phyloP scores from a whole-genome alignment of 768 basidiomycete species.

The Leucogyrophana mollusca region DNA sequence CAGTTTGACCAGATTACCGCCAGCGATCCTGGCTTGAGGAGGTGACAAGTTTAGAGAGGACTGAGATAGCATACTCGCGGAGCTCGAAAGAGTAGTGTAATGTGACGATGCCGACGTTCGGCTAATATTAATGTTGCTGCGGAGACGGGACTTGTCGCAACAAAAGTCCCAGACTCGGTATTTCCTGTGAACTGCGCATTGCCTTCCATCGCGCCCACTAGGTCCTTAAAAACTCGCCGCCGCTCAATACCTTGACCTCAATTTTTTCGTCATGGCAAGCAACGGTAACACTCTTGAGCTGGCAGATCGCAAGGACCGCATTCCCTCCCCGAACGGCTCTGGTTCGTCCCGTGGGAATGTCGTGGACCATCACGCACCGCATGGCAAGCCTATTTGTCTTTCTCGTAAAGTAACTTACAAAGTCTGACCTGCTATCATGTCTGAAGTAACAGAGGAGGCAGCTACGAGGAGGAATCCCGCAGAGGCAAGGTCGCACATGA shows the following conservation, averaged over 20 bases:
- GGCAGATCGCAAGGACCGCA: constrained; percentile 53
- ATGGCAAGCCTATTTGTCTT: constrained; percentile 43
- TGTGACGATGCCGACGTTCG: background rate
- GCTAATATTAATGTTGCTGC: too few relatives aligned
- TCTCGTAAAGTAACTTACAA: constrained; percentile 5
- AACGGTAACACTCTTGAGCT: constrained; percentile 14
- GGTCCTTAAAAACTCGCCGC: constrained; percentile 15
- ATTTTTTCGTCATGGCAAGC: constrained; percentile 19
- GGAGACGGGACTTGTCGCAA: too few relatives aligned
- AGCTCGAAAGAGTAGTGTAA: background rate
- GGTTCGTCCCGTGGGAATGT: constrained; percentile 53
- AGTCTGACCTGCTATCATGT: constrained; percentile 17
- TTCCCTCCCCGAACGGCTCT: constrained; percentile 34
- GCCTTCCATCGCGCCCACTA: background rate
- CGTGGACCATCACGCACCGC: constrained; percentile 68
- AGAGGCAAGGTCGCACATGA: constrained; percentile 43
- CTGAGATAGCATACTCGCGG: too few relatives aligned
- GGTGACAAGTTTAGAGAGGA: too few relatives aligned
- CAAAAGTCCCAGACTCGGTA: background rate
- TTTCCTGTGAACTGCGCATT: constrained; percentile 5
- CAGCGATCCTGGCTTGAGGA: too few relatives aligned
- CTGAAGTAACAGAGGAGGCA: constrained; percentile 65
- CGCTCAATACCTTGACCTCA: background rate
- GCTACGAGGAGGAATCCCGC: constrained; percentile 30
- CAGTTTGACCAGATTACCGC: too few relatives aligned